Percentiles rank a stretch among this genome's conserved stretches.
Evolutionary conservation across 1,139 yeast genomes (phyloP).

Genomic region (Geotrichum siamense): DNA sequence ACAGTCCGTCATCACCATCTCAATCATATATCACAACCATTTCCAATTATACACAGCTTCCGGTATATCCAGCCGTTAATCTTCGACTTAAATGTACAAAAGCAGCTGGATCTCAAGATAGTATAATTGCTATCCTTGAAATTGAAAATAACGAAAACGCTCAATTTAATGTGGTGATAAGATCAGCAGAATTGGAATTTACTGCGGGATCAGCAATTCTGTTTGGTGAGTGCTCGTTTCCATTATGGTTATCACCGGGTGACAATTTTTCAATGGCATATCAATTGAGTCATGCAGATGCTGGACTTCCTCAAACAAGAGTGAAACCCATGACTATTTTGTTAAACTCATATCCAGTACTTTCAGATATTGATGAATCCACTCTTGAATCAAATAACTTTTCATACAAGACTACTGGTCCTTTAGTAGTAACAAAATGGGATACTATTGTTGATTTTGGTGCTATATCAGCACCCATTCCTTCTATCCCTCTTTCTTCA

Average conservation of each 20-base stretch:
- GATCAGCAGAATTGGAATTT: constrained; percentile 39
- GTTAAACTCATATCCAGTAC: constrained; percentile 25
- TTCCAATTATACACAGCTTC: constrained; percentile 25
- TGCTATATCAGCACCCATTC: constrained; percentile 37
- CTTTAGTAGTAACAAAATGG: constrained; percentile 49
- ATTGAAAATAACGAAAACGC: constrained; percentile 44
- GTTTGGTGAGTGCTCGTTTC: constrained; percentile 30
- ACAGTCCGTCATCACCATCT: background rate
- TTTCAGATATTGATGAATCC: constrained; percentile 22
- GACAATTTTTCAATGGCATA: constrained; percentile 34
- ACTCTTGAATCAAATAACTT: constrained; percentile 1
- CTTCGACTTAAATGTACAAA: constrained; percentile 51
- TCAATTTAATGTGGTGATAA: constrained; percentile 28
- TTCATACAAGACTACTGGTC: constrained; percentile 21
- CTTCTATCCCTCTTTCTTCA: constrained; percentile 16
- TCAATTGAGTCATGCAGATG: constrained; percentile 26
- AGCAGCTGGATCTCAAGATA: constrained; percentile 49
- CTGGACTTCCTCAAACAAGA: constrained; percentile 20
- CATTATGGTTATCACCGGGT: constrained; percentile 29
- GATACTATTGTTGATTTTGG: constrained; percentile 55
- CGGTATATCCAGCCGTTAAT: constrained; percentile 46
- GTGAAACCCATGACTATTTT: constrained; percentile 26
- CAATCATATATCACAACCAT: constrained; percentile 9
- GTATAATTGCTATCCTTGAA: constrained; percentile 49
- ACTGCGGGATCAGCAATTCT: constrained; percentile 41